Base-by-base conservation (phyloP, 2,329 filamentous ascomycete species). In the Cyphellophora europaea region DNA sequence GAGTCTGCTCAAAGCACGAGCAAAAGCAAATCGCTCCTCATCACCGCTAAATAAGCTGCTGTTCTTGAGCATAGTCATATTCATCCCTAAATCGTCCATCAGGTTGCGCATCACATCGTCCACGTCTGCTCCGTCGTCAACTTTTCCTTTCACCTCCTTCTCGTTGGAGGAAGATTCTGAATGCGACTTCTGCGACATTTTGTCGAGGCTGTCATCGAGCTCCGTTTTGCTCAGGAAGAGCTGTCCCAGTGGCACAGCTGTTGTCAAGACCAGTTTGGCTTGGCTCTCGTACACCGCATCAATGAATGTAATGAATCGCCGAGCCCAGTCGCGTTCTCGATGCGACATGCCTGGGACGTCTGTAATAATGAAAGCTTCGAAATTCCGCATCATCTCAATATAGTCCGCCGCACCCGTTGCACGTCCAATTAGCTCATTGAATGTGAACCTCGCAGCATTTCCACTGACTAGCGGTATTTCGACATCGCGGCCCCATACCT, bases 1-100 rank as follows among this genome's bases (percentile, higher is more conserved):
- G 42, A 98, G 62, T 37, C 91, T 68, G 35, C 81, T 88, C 48
- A 96, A 58, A 1, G 91, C 91, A 35, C 91, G 69, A 15, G 87
- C 87, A 66, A 98, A 98, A 0, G 91, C 91, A 64, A 98, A 98
- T 0, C 86, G 75, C 62, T 98, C 91, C 64, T 98, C 91, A 39
- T 95, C 91, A 27, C 91, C 91, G 2, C 81, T 83, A 58, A 98
- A 98, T 25, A 96, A 74, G 46, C 74, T 84, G 27, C 80, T 86
- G 47, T 79, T 79, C 65, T 93, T 93, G 50, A 98, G 67, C 59
- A 83, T 79, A 32, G 78, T 71, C 64, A 91, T 88, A 49, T 82
- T 88, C 63, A 87, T 74, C 25, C 86, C 86, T 30, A 95, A 61
- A 53, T 94, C 85, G 50, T 94, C 86, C 74, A 94, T 83, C 51